phyloP scores from a whole-genome alignment of 768 basidiomycete genomes.

The Mrakia gelida region DNA sequence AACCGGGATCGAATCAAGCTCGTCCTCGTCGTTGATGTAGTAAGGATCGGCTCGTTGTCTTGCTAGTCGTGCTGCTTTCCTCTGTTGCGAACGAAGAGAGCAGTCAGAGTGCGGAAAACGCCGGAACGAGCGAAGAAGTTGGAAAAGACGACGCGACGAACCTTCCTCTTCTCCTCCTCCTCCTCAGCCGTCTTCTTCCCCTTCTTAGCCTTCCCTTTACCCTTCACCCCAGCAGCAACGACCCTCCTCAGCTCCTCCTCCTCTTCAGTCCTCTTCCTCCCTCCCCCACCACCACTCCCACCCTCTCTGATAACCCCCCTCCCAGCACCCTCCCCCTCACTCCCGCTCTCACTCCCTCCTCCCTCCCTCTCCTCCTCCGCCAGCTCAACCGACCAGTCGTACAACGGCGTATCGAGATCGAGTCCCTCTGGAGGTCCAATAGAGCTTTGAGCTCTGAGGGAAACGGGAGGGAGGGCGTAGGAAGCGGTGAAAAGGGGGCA shows the following conservation, averaged over 20 bases:
- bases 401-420: slow-evolving; percentile 78
- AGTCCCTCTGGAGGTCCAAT: slow-evolving; percentile 78
- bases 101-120: background rate
- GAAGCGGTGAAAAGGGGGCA: slow-evolving; percentile 63
- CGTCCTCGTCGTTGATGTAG: slow-evolving; percentile 61
- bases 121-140: background rate
- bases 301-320: slow-evolving; percentile 43
- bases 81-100: slow-evolving; percentile 48
- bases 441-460: slow-evolving; percentile 68
- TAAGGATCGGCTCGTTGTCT: slow-evolving; percentile 82
- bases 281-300: background rate
- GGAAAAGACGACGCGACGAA: slow-evolving; percentile 55
- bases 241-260: slow-evolving; percentile 38
- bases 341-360: slow-evolving; percentile 35
- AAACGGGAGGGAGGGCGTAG: slow-evolving; percentile 83
- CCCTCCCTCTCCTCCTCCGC: slow-evolving; percentile 33
- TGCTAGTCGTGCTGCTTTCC: slow-evolving; percentile 68
- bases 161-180: slow-evolving; percentile 45
- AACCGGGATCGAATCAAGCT: slow-evolving; percentile 89
- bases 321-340: slow-evolving; percentile 33
- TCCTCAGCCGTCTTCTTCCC: slow-evolving; percentile 50
- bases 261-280: slow-evolving; percentile 43
- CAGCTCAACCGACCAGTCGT: slow-evolving; percentile 25
- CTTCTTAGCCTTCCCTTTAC: slow-evolving; percentile 51
- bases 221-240: slow-evolving; percentile 38